Percentiles rank a stretch among this genome's conserved stretches.
These are phyloP conservation scores for Auricularia heimuer DNA, from an alignment of 768 basidiomycete genomes.

Conservation along the genomic window DNA sequence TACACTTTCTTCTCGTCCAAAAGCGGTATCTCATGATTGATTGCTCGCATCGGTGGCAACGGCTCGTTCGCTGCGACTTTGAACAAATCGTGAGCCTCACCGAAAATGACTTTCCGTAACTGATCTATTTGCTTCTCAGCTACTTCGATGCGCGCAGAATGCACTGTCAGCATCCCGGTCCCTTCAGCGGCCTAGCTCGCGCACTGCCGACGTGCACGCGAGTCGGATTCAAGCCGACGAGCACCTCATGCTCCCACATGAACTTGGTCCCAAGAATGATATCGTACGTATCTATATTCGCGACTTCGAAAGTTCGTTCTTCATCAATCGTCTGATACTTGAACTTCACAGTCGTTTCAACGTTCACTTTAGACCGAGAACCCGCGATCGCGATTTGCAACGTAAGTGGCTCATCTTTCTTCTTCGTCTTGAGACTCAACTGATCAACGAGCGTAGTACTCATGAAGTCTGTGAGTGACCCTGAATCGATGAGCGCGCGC, in stretches of 20 bases:
- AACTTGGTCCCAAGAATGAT: no score
- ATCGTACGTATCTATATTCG: no score
- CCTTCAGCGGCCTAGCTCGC: no score
- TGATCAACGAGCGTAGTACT: constrained; percentile 11
- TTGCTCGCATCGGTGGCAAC: constrained; percentile 28
- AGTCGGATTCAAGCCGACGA: no score
- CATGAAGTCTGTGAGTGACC: constrained; percentile 14
- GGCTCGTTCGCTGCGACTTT: constrained; percentile 10
- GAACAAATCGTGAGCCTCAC: background rate
- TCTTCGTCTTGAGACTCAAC: background rate
- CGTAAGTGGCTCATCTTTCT: background rate
- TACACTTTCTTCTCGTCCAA: constrained; percentile 19
- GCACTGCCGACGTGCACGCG: no score
- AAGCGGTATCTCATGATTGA: constrained; percentile 34
- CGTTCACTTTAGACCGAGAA: background rate
- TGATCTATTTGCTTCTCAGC: no score
- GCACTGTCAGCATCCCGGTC: no score
- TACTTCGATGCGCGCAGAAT: no score
- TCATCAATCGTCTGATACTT: background rate
- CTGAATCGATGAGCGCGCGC: constrained; percentile 10
- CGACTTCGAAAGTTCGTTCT: background rate
- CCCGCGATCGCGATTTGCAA: background rate
- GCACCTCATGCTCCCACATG: no score
- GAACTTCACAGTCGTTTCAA: background rate
- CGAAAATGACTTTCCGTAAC: no score